Base-by-base conservation (phyloP, 2,329 filamentous ascomycete species). In the Aspergillus sp. region DNA sequence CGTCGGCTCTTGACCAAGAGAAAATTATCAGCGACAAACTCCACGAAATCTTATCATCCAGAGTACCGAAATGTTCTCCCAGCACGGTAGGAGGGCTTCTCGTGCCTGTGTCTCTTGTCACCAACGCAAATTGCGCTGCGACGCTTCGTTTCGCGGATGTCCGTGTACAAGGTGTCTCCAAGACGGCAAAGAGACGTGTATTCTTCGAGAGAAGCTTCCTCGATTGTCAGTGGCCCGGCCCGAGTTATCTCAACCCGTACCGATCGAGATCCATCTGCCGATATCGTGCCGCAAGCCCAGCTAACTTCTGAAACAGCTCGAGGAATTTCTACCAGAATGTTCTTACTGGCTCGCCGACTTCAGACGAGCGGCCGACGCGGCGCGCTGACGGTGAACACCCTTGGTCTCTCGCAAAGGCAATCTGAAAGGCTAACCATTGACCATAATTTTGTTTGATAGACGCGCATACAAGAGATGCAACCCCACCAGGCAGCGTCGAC, bases 181-280 rank as follows among this genome's bases (percentile, higher is more conserved):
- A 34, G 53, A 55, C 6, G 41, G 41, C 9, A 55, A 55, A 15
- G 41, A 55, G 8, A 55, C 53, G 0, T 55, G 53, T 7, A 55
- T 25, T 55, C 53, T 55, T 34, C 53, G 53, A 23, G 53, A 55
- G 43, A 55, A 55, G n/a, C 53, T 55, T 34, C 53, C 53, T 30
- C 53, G 53, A n/a, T 55, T 55, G 41, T 55, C 30, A 46, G 53
- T 55, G 31, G 3, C 47, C 47, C 47, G 47, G 47, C 47, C 46
- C 46, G 46, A 48, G 46, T 48, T 17, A 7, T 15, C 4, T n/a
- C 2, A 7, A 3, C 23, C 23, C 47, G 47, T 49, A 49, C 47
- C 47, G 47, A 28, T 22, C 31, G 30, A 17, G 11, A 38, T 54
- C 34, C 34, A 17, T 34, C 38, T 22, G 1, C 30, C 43, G 38